Base-by-base conservation (phyloP, 2,329 filamentous ascomycete species). In the Allantophomopsis lycopodina region DNA sequence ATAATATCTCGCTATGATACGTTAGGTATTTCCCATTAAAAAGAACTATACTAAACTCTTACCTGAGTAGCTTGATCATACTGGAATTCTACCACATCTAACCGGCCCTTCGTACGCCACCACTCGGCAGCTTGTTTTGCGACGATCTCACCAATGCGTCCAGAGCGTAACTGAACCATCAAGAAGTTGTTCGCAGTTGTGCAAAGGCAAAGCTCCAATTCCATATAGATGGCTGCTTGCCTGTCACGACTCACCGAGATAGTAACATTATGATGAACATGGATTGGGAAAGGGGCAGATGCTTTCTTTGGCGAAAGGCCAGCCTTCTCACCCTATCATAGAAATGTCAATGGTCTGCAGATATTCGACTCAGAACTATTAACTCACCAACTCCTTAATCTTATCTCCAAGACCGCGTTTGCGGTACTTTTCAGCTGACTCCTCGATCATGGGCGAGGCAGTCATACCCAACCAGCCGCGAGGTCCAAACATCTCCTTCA, bases 61-160 rank as follows among this genome's bases (percentile, higher is more conserved):
- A 12, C 23, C 23, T 73, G 68, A 7, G 65, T 70, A 15, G 52
- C 51, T 49, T 69, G 64, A 48, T 71, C 67, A 46, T 68, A 72
- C 45, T 63, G 61, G 48, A 72, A 72, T 42, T 71, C 63, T 7
- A 61, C 55, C 16, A 71, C 66, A 32, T 59, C 57, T 13, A 64
- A 61, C 10, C 66, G 55, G 37, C 67, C 66, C 41, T 65, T 66
- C 2, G 57, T 55, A 23, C 52, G 55, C 67, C 67, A 57, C 7
- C 35, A 37, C 18, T 56, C 53, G n/a, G 50, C 47, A 2, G 46
- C 49, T 40, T 50, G 54, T 41, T 52, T 55, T 30, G 55, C 48
- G 4, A 49, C 45, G 31, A 55, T 52, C 5, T 52, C 40, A 8
- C 43, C 37, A 35, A 56, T 46, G 4, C 51, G 50, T 18, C 50